Evolutionary conservation across 2,329 filamentous ascomycete species (phyloP), one percentile per base, ranked within the genome.

Genomic region (Phoma herbarum): DNA sequence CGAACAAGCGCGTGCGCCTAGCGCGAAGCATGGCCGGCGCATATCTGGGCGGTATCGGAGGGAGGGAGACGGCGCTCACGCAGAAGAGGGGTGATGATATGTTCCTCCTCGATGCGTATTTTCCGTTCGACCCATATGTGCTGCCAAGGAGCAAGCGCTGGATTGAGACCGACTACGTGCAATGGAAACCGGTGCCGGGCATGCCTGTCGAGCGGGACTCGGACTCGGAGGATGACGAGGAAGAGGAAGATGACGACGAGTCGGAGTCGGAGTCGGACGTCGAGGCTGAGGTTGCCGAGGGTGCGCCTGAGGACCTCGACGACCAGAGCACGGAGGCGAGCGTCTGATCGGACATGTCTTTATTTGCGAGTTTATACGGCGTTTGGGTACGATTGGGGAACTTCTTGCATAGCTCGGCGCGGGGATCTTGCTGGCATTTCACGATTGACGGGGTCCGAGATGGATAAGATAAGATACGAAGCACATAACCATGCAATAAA

Each of bases 101-200:
- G 70, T 89, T 94, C 70, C 90, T 97, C 76, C 84, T 99, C 1
- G 93, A 98, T 67, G 91, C 93, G 0, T 97, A 96, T 76, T 99
- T 98, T 72, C 95, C 95, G 0, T 99, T 99, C 71, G 95, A 99
- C 74, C 96, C 96, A 2, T 99, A 98, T 76, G 90, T 94, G 70
- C 82, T 99, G 48, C 93, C 93, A 0, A 83, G 88, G 66, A 97
- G 93, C 76, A 92, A 91, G 77, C 85, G 88, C 59, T 98, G 95
- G 96, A 80, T 99, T 12, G 90, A 93, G 62, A 84, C 86, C 1
- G 75, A 77, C 37, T 78, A 78, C 54, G 71, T 76, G 11, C 63
- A 74, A 57, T 78, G 75, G 75, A 75, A 70, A 26, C 68, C 71
- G 1, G 71, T 78, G 39, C 75, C 75, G 4, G 76, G 75, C 4